phyloP scores from a whole-genome alignment of 257 asterid genomes.

The Craterostigma plantagineum region DNA sequence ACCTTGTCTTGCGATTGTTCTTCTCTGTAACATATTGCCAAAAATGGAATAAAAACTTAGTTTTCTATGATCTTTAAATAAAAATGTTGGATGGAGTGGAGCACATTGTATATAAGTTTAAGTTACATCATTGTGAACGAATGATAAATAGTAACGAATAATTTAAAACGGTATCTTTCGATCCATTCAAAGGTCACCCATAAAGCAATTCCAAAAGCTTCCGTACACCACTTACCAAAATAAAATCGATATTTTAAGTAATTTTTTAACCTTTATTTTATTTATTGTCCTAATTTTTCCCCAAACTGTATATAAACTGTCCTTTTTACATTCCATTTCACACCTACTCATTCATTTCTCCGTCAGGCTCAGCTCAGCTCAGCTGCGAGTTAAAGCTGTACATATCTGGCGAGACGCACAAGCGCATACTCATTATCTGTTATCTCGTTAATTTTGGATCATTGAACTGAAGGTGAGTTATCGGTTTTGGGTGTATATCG shows the following conservation, averaged over 20 bases:
- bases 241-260: constrained; percentile 9
- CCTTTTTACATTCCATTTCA: background rate
- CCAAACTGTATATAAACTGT: constrained; percentile 30
- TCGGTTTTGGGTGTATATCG: constrained; percentile 1
- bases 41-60: too few relatives aligned
- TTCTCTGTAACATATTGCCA: too few relatives aligned
- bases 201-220: constrained; percentile 14
- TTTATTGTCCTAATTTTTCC: background rate
- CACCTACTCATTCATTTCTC: constrained; percentile 4
- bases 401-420: background rate
- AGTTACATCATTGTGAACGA: too few relatives aligned
- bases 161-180: background rate
- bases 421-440: background rate
- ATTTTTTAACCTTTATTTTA: too few relatives aligned
- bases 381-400: too few relatives aligned
- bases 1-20: too few relatives aligned
- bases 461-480: constrained; percentile 20
- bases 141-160: background rate
- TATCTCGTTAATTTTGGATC: constrained; percentile 1
- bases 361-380: too few relatives aligned
- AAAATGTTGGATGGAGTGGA: too few relatives aligned
- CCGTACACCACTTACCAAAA: constrained; percentile 12
- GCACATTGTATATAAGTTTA: too few relatives aligned
- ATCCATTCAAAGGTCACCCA: constrained; percentile 11
- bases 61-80: too few relatives aligned